Percentiles rank a stretch among this genome's conserved stretches.
These are phyloP conservation scores for Irpex sp. DNA, from an alignment of 1,284 basidiomycete species.

Conservation along the genomic window DNA sequence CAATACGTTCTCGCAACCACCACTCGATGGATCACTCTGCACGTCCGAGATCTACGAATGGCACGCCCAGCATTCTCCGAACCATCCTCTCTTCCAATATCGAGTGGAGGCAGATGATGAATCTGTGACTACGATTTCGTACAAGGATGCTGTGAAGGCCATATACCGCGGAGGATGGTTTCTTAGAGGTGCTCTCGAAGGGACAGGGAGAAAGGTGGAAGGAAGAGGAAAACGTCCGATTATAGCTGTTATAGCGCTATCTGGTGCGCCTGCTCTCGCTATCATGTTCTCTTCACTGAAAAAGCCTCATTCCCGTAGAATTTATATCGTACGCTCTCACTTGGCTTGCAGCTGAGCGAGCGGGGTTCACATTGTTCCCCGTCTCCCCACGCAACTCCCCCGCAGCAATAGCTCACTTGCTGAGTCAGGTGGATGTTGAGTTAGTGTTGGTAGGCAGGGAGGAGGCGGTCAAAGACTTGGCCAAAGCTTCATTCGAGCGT, in stretches of 20 bases:
- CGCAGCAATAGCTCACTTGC: constrained; percentile 29
- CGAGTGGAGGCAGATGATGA: constrained; percentile 5
- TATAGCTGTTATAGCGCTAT: no score
- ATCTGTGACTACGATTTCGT: constrained; percentile 9
- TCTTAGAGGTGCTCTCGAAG: neutral
- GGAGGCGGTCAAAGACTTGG: constrained; percentile 7
- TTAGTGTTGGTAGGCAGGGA: constrained; percentile 23
- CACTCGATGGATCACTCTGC: constrained; percentile 8
- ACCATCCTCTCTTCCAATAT: constrained; percentile 26
- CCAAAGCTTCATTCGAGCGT: constrained; percentile 10
- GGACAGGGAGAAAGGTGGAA: constrained; percentile 20
- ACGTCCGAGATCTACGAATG: constrained; percentile 27
- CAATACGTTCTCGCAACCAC: constrained; percentile 6
- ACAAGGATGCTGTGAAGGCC: constrained; percentile 7
- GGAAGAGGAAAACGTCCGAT: no score
- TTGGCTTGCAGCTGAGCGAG: constrained; percentile 2
- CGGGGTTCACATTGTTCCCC: constrained; percentile 28
- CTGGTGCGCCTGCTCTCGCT: no score
- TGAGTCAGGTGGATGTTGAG: constrained; percentile 21
- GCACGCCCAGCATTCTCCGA: constrained; percentile 21
- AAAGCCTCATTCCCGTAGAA: no score
- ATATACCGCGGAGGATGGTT: constrained; percentile 9
- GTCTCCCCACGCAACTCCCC: constrained; percentile 36
- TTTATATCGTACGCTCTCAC: no score
- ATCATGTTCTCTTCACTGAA: no score